Evolutionary conservation across 805 yeast genomes (phyloP), one percentile per base, ranked within the genome.

Genomic region (Candida endomychidarum): DNA sequence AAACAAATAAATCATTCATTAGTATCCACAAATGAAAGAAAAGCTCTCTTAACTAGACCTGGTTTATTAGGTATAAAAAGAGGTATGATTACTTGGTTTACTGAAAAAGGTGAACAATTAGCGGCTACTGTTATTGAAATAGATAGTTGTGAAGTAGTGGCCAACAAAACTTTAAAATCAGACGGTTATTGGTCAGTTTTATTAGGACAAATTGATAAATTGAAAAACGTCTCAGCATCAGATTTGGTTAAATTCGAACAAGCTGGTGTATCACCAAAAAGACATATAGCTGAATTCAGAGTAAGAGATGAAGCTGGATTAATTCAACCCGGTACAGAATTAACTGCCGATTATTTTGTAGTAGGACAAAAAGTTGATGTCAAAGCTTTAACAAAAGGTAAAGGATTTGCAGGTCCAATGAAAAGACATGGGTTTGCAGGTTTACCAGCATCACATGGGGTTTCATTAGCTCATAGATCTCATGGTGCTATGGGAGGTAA

Each of bases 391-490:
- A 73, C 90, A 38, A 91, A 88, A 61, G 99, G 99, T 65, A 93
- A 93, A 65, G 99, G 99, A 8, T 88, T 88, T 61, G 87, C 90
- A 16, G 99, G 99, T 79, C 98, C 91, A 17, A 93, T 93, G 96
- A 91, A 91, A 63, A 81, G 96, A 66, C 85, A 84, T 72, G 86
- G 87, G 9, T 93, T 91, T 67, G 70, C 69, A 33, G 99, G 99
- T 74, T 78, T 86, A 62, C 77, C 80, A 30, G 97, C 97, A 5
- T 75, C 97, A 1, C 99, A 93, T 63, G 99, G 99, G 84, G 90
- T 86, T 18, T 87, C 99, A 20, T 71, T 77, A 36, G 83, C 91
- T 25, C 98, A 93, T 62, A 84, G 99, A 75, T 81, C 89, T 42
- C 96, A 95, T 54, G 99, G 99, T 77, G 90, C 97, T 22, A 89